Base-by-base conservation (phyloP, 2,329 filamentous ascomycete genomes). In the Fusarium kyushuense region DNA sequence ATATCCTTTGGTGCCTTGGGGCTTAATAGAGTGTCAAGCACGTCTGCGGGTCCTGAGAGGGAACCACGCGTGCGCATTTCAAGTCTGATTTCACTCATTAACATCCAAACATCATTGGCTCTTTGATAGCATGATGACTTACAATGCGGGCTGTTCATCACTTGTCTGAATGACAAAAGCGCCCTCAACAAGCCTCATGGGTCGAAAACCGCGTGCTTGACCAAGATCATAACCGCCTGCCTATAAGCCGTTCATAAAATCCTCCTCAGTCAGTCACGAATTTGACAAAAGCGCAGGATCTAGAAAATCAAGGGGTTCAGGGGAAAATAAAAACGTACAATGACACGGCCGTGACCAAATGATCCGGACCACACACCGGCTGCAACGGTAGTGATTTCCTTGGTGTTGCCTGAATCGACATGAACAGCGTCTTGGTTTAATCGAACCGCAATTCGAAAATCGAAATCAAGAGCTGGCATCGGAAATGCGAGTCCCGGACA, bases 371-470 rank as follows among this genome's bases (percentile, higher is more conserved):
- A 86, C 13, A 75, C 77, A 3, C 84, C 83, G 12, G 79, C 80
- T 10, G 79, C 78, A 51, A 85, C 82, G 14, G 82, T 82, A 29
- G 83, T 83, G 74, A 84, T 84, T 67, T 85, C 84, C 59, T 83
- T 80, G 57, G 80, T 78, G 33, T 79, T 80, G 51, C 81, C 78
- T 14, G 76, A 73, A 30, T 83, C 83, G 38, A 84, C 78, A 23
- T 78, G 78, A 13, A 83, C 79, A 32, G 79, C 76, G 51, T 81
- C 79, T 19, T 81, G 80, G 62, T 82, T 81, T 29, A 84, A 75
- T 19, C 75, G 76, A 16, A 85, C 83, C 40, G 81, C 80, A 73
- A 86, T 81, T 56, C 83, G 82, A 67, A 86, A 84, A 70, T 86
- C 83, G 45, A 84, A 83, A 51, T 79, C 79, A 49, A 84, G 78